Base-by-base conservation (phyloP, 805 yeast species). In the Debaryomyces castellii region DNA sequence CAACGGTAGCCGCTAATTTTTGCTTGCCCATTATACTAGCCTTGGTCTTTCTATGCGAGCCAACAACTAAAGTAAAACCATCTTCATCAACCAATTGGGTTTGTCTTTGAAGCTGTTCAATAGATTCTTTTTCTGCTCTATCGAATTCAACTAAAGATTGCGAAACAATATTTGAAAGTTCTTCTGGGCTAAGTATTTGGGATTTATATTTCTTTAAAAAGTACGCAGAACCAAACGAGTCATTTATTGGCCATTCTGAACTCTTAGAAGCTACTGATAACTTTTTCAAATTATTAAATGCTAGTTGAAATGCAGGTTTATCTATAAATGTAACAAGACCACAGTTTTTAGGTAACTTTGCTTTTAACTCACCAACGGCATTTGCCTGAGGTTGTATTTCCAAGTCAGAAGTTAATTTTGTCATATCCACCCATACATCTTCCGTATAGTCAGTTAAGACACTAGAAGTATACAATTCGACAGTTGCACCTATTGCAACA, bases 31-130 rank as follows among this genome's bases (percentile, higher is more conserved):
- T 53, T 33, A 89, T 74, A 50, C 87, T 87, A 51, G 82, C 81
- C 63, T 85, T 80, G 2, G 94, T 83, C 73, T 88, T 89, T 51
- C 96, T 80, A 60, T 88, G 91, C 41, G 88, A 77, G 9, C 94
- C 89, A 17, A 90, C 96, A 37, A 91, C 98, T 58, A 87, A 69
- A 0, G 96, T 89, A 68, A 91, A 91, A 2, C 97, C 98, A 63
- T 91, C 97, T 52, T 87, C 97, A 63, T 91, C 98, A 3, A 90
- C 94, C 25, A 80, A 57, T 38, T 79, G 75, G 22, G 78, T 76
- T 70, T 81, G 81, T 9, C 72, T 72, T 45, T 76, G 74, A 41
- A 84, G 63, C 40, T 76, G 78, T 30, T 81, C 83, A 23, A 72
- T 71, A 1, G 83, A 80, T 48, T 77, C 80, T 49, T 75, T 76